Base-by-base conservation (phyloP, 192 early-diverging fungal genomes). In the Backusella morwellensis region DNA sequence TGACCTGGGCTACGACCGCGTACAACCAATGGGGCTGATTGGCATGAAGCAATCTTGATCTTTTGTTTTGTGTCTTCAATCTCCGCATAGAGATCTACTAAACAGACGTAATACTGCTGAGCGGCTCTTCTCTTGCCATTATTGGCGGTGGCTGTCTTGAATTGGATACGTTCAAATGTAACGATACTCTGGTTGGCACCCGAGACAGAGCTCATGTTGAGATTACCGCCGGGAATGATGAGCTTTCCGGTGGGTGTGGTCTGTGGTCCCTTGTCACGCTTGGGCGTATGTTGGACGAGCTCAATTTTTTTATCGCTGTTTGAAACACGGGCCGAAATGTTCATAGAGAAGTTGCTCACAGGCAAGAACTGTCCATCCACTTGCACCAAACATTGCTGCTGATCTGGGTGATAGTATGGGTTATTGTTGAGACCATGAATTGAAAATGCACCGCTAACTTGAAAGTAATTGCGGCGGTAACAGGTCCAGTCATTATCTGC, bases 101-200 rank as follows among this genome's bases (percentile, higher is more conserved):
- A 80, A 47, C 98, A 86, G n/a, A 91, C 87, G 76, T 97, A 96
- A 84, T 97, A 97, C 79, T 99, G 97, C 82, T 99, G 97, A 12
- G 96, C 95, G 15, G 94, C 95, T 23, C 95, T 86, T 56, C 97
- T 90, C 82, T 96, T 96, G 68, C 95, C 95, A 76, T 97, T 98
- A 83, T 98, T 99, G 32, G 95, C 95, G 0, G 97, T 99, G 23
- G 97, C 97, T 0, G 93, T 93, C 78, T 98, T 98, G 91, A 99
- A 99, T 86, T 99, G 97, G 44, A 99, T 87, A 41, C 97, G 89
- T 72, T 99, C 96, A 80, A 95, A 99, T 50, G 94, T 93, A 9
- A 91, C 90, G 35, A 84, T 78, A 29, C 74, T 77, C 15, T 80
- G 82, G 12, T 72, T 77, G 41, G 78, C 56, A 0, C 82, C 82